Conservation (phyloP, 129 eudicot genomes). For the Erigeron canadensis region DNA sequence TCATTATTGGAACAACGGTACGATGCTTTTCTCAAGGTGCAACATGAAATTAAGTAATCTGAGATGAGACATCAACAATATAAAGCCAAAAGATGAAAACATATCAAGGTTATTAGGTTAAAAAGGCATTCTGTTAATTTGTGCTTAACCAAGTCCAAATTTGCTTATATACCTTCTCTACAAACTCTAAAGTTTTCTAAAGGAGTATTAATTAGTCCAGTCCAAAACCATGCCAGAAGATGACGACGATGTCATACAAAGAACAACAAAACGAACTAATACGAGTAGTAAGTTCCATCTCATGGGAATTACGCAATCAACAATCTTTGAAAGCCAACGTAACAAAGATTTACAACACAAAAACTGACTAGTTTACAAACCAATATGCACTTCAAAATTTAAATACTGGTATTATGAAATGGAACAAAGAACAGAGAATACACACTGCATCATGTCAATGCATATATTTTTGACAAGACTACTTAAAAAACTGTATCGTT, state of each 20-base stretch:
- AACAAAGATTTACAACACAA: not conserved
- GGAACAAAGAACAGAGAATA: slow-evolving; percentile 18
- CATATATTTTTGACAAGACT: slow-evolving; percentile 26
- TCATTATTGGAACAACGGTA: not conserved
- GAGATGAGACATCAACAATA: not conserved
- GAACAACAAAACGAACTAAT: not conserved
- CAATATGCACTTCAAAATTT: not conserved
- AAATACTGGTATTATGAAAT: slow-evolving; percentile 24
- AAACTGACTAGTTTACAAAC: not conserved
- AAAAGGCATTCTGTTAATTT: not conserved
- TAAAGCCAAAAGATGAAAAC: not conserved
- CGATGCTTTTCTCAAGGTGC: not conserved
- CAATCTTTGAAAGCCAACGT: not conserved
- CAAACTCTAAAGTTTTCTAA: not conserved
- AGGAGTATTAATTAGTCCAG: not conserved
- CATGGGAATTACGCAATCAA: not conserved
- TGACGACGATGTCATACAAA: not conserved
- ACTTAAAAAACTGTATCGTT: slow-evolving; percentile 46
- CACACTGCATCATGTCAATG: slow-evolving; percentile 14
- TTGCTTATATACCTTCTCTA: not conserved
- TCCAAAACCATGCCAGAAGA: not conserved
- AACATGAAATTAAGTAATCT: not conserved
- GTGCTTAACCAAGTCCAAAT: not conserved
- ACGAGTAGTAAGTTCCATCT: not conserved
- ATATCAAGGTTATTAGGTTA: no score